phyloP scores from a whole-genome alignment of 805 yeast genomes.

The Lipomyces mesembrius region DNA sequence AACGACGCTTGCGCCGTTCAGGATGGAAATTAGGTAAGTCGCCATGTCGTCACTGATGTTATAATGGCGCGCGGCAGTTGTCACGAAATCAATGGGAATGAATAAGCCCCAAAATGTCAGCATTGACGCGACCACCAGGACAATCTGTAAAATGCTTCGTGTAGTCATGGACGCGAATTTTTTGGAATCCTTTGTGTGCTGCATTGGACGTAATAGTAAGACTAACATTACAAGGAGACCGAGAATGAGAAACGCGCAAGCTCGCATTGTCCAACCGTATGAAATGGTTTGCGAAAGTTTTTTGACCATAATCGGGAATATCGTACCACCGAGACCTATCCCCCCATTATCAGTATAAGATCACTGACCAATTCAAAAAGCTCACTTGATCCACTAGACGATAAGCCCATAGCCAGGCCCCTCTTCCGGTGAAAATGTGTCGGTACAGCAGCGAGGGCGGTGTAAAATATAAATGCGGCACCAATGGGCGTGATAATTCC shows the following conservation, averaged over 20 bases:
- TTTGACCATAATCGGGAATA: slow-evolving; percentile 53
- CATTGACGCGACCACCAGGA: slow-evolving; percentile 38
- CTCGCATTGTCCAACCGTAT: slow-evolving; percentile 59
- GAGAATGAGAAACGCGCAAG: slow-evolving; percentile 53
- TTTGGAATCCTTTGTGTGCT: slow-evolving; percentile 9
- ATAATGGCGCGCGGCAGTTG: slow-evolving; percentile 39
- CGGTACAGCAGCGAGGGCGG: slow-evolving; percentile 50
- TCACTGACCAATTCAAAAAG: neutral
- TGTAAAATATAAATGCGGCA: slow-evolving; percentile 17
- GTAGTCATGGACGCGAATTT: slow-evolving; percentile 4
- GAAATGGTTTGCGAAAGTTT: slow-evolving; percentile 43
- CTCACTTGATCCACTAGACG: slow-evolving; percentile 55
- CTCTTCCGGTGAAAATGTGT: slow-evolving; percentile 53
- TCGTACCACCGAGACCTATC: slow-evolving; percentile 51
- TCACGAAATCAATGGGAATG: slow-evolving; percentile 44
- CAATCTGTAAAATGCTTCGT: slow-evolving; percentile 16
- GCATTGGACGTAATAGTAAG: slow-evolving; percentile 40
- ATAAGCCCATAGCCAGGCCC: slow-evolving; percentile 53
- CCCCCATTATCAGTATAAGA: no score
- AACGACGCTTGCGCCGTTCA: slow-evolving; percentile 41
- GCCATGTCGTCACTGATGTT: slow-evolving; percentile 35
- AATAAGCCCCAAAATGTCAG: slow-evolving; percentile 43
- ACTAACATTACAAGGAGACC: slow-evolving; percentile 39
- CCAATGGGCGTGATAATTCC: slow-evolving; percentile 18
- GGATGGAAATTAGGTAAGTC: slow-evolving; percentile 23